A percentile compares a stretch with the other conserved stretches of the same genome.
phyloP scores from a whole-genome alignment of 116 monocot species.

The Cymodocea nodosa region DNA sequence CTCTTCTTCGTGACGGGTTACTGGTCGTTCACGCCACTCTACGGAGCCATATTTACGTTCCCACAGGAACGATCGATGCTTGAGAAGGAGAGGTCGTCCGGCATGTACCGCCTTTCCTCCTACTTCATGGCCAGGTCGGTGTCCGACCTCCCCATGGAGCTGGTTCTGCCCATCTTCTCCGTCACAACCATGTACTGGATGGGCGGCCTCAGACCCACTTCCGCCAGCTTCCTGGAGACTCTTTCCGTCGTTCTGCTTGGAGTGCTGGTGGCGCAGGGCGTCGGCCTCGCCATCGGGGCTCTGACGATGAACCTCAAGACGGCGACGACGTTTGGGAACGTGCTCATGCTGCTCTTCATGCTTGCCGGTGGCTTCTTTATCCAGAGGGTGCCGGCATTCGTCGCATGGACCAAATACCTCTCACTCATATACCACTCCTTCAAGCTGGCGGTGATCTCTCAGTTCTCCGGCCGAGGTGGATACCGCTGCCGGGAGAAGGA shows the following conservation, averaged over 20 bases:
- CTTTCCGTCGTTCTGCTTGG: slow-evolving; percentile 10
- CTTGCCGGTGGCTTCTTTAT: slow-evolving; percentile 27
- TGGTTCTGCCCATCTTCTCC: slow-evolving; percentile 21
- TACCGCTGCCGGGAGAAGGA: slow-evolving; percentile 3
- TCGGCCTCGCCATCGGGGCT: slow-evolving; percentile 30
- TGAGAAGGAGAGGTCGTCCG: slow-evolving; percentile 28
- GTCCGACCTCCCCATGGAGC: slow-evolving; percentile 31
- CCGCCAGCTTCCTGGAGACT: slow-evolving; percentile 10
- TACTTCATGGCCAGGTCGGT: slow-evolving; percentile 23
- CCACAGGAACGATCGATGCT: slow-evolving; percentile 33
- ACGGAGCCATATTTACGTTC: slow-evolving; percentile 33
- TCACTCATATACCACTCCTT: slow-evolving; percentile 16
- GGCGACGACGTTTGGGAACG: slow-evolving; percentile 17
- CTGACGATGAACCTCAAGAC: slow-evolving; percentile 22
- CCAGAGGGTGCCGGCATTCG: slow-evolving; percentile 19
- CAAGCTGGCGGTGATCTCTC: slow-evolving; percentile 14
- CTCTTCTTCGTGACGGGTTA: slow-evolving; percentile 18
- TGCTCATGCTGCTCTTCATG: slow-evolving; percentile 23
- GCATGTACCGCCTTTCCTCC: slow-evolving; percentile 40
- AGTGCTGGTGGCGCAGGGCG: slow-evolving; percentile 22
- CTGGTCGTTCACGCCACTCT: slow-evolving; percentile 22
- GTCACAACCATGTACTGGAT: slow-evolving; percentile 29
- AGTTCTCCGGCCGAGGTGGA: slow-evolving; percentile 7
- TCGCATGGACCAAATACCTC: slow-evolving; percentile 31
- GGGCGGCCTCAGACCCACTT: slow-evolving; percentile 19